Conservation (phyloP, 257 asterid genomes). For the Asclepias syriaca region DNA sequence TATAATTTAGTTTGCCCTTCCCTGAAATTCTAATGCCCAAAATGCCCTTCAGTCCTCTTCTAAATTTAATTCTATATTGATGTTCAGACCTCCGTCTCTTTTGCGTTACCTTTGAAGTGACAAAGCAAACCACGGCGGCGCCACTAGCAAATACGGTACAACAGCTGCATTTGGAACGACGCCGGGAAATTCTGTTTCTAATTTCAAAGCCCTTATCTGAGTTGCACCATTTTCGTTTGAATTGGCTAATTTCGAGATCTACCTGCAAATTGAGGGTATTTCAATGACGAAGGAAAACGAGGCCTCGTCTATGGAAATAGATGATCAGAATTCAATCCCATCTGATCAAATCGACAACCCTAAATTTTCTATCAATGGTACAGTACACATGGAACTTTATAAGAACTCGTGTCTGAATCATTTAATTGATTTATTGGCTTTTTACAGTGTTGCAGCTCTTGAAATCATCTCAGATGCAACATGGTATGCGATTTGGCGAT, state of each 20-base stretch:
- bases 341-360: constrained; percentile 56
- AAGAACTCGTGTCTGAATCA: background rate
- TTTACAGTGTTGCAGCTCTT: constrained; percentile 72
- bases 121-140: constrained; percentile 5
- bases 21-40: too few species aligned
- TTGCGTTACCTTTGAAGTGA: background rate
- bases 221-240: background rate
- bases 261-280: background rate
- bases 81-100: background rate
- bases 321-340: constrained; percentile 38
- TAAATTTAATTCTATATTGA: background rate
- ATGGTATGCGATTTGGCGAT: constrained; percentile 93
- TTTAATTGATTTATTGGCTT: background rate
- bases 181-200: background rate
- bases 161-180: background rate
- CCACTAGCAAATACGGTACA: background rate
- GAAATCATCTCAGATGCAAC: constrained; percentile 99
- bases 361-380: constrained; percentile 78
- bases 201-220: background rate
- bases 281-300: constrained; percentile 57
- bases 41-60: background rate
- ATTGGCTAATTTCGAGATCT: background rate
- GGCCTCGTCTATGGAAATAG: constrained; percentile 66
- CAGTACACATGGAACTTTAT: background rate
- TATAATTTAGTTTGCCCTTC: too few species aligned